Conservation (phyloP, 1,139 yeast genomes). For the Taiozyma onychis region DNA sequence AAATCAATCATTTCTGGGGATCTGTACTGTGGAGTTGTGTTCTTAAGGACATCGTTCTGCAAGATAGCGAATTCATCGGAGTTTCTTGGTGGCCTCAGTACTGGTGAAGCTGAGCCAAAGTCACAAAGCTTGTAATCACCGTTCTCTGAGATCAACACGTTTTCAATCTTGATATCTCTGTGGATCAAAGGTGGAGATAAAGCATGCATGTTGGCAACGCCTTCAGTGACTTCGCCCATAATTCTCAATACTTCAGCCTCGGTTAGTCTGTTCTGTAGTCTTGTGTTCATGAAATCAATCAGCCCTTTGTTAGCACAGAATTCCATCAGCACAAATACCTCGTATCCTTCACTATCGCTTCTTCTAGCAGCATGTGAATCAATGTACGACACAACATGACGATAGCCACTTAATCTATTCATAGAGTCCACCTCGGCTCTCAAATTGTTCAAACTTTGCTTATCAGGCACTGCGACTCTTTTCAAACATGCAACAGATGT, state of each 20-base stretch:
- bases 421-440: slow-evolving; percentile 81
- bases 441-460: slow-evolving; percentile 58
- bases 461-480: slow-evolving; percentile 70
- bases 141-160: slow-evolving; percentile 72
- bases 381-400: slow-evolving; percentile 79
- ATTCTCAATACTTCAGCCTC: slow-evolving; percentile 81
- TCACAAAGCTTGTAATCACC: slow-evolving; percentile 83
- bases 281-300: slow-evolving; percentile 91
- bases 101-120: slow-evolving; percentile 86
- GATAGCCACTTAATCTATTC: slow-evolving; percentile 75
- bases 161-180: slow-evolving; percentile 92
- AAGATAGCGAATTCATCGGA: slow-evolving; percentile 61
- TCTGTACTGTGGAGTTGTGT: slow-evolving; percentile 96
- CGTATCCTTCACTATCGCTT: slow-evolving; percentile 45
- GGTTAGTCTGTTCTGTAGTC: slow-evolving; percentile 72
- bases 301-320: slow-evolving; percentile 82
- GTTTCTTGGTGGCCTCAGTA: slow-evolving; percentile 57
- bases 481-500: slow-evolving; percentile 58
- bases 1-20: slow-evolving; percentile 96
- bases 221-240: slow-evolving; percentile 77
- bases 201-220: slow-evolving; percentile 86
- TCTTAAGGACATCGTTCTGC: slow-evolving; percentile 79
- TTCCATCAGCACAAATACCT: slow-evolving; percentile 90
- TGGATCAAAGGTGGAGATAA: slow-evolving; percentile 78
- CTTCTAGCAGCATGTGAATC: slow-evolving; percentile 91